Evolutionary conservation across 306 rosid genomes (phyloP), one percentile per base, ranked within the genome.

Genomic region (Acacia acuminata): DNA sequence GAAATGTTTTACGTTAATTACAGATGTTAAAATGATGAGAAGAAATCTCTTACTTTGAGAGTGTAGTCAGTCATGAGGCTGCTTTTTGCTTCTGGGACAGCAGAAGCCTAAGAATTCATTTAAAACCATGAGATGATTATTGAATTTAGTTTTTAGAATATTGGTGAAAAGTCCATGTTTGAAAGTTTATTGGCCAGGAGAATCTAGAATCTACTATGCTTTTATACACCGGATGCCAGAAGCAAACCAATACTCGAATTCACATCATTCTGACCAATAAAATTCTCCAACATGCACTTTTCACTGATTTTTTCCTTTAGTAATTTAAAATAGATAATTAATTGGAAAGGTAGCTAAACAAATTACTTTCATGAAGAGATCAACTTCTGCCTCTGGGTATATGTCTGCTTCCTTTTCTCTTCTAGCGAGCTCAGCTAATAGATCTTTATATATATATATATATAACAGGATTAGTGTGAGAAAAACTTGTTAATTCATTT

Each of bases 281-380:
- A 47, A 47, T 3, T 48, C 4, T 14, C 53, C 1, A 44, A 8
- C 48, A 10, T 7, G 12, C 7, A 14, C 5, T 10, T 48, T 48
- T 48, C 19, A 14, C 53, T 16, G 4, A 48, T 48, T 48, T 48
- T 48, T 4, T 5, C 53, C 16, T 14, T 48, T 48, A 48, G 15
- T 48, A 3, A 2, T 47, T 14, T 47, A 4, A 47, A 11, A 47
- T 47, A 12, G 51, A 10, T 47, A 47, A 47, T 47, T 10, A 10
- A 51, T 63, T 25, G 12, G 19, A 2, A 63, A 25, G 34, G 36
- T 63, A 0, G 3, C 25, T 25, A 30, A 42, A 20, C 34, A 66
- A 10, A 19, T 66, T n/a, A 93, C 99, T 94, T 96, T 96, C 99
- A 96, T 96, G 90, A 88, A 96, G 60, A 96, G 97, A 77, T 96